Percentiles rank a stretch among this genome's conserved stretches.
phyloP scores from a whole-genome alignment of 202 grass and related monocot genomes.

The Dendrocalamus latiflorus region DNA sequence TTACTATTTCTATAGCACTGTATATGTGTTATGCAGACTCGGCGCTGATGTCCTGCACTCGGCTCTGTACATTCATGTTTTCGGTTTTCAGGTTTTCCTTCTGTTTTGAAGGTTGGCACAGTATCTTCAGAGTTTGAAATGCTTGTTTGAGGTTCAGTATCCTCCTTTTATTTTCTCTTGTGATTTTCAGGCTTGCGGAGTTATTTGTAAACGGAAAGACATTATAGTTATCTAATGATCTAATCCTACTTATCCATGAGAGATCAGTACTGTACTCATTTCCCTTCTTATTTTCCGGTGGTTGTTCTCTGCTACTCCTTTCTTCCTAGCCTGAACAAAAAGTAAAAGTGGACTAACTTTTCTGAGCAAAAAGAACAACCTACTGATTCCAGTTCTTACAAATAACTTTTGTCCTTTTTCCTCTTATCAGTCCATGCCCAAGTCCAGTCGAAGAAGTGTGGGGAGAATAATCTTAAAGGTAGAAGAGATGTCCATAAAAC shows the following conservation, averaged over 20 bases:
- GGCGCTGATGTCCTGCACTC: neutral
- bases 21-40: neutral
- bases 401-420: neutral
- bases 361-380: slow-evolving; percentile 6
- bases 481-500: slow-evolving; percentile 3
- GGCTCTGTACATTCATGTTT: neutral
- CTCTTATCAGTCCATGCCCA: neutral
- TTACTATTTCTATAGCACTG: neutral
- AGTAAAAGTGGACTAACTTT: neutral
- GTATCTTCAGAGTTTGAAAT: neutral
- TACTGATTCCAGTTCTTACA: neutral
- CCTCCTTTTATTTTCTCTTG: neutral
- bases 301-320: neutral
- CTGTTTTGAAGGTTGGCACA: neutral
- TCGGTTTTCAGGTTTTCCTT: neutral
- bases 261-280: neutral
- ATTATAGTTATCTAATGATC: neutral
- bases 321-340: neutral
- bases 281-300: neutral
- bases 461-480: neutral
- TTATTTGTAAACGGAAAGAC: neutral
- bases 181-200: neutral
- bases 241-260: neutral
- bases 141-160: neutral
- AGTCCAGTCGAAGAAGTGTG: neutral